Percentiles rank a stretch among this genome's conserved stretches.
Conservation (phyloP, 768 basidiomycete genomes). For the Suillus occidentalis region DNA sequence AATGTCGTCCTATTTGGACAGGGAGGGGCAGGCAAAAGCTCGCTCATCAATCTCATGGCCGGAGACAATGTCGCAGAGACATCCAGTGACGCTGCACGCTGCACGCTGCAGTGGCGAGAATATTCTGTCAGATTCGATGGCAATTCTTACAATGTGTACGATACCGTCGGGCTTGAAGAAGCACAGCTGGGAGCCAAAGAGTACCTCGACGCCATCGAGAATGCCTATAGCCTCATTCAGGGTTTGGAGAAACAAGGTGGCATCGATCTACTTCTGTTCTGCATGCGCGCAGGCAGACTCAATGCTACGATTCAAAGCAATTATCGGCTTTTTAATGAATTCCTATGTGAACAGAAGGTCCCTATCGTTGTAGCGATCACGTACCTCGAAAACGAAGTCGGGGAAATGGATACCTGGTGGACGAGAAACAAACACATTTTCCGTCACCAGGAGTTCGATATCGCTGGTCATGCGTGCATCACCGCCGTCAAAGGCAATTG, state of each 20-base stretch:
- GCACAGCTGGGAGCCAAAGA: slow-evolving; percentile 26
- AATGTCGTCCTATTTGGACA: slow-evolving; percentile 45
- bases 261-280: slow-evolving; percentile 40
- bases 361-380: slow-evolving; percentile 40
- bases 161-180: slow-evolving; percentile 26
- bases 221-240: slow-evolving; percentile 34
- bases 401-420: slow-evolving; percentile 42
- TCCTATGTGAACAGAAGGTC: slow-evolving; percentile 40
- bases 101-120: slow-evolving; percentile 33
- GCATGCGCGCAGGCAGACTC: slow-evolving; percentile 19
- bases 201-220: slow-evolving; percentile 27
- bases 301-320: slow-evolving; percentile 36
- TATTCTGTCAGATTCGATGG: slow-evolving; percentile 28
- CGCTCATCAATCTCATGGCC: slow-evolving; percentile 10
- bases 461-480: slow-evolving; percentile 27
- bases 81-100: slow-evolving; percentile 31
- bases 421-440: slow-evolving; percentile 32
- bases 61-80: slow-evolving; percentile 23
- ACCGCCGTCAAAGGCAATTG: slow-evolving; percentile 30
- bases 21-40: slow-evolving; percentile 36
- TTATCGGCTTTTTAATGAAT: slow-evolving; percentile 37
- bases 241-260: slow-evolving; percentile 32
- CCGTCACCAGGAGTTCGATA: slow-evolving; percentile 28
- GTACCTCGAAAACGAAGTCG: slow-evolving; percentile 36
- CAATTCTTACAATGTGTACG: slow-evolving; percentile 12